These are phyloP conservation scores for Saccharomycopsis sp. DNA, from an alignment of 805 yeast genomes.

Conservation along the genomic window DNA sequence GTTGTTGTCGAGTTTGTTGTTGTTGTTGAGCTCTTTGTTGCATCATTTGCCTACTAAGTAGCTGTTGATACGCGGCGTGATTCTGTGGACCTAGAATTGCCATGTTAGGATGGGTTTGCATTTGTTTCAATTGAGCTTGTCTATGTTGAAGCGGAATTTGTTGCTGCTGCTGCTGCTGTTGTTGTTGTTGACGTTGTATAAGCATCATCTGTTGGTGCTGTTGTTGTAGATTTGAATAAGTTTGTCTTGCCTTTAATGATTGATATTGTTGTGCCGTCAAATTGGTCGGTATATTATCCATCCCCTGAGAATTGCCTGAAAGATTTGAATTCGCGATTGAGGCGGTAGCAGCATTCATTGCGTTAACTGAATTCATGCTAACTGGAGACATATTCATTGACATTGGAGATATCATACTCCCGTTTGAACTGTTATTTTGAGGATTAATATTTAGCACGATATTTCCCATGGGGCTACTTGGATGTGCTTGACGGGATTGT, in stretches of 20 bases:
- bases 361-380: conserved; percentile 10
- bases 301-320: neutral
- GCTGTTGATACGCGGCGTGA: neutral
- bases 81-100: neutral
- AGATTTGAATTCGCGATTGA: conserved; percentile 17
- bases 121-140: too few relatives aligned
- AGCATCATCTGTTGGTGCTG: conserved; percentile 14
- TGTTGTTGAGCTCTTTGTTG: conserved; percentile 2
- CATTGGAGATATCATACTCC: conserved; percentile 1
- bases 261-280: conserved; percentile 11
- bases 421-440: neutral
- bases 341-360: conserved; percentile 20
- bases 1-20: conserved; percentile 1
- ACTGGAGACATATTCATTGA: conserved; percentile 2
- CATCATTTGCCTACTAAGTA: neutral
- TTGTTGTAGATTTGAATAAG: conserved; percentile 9
- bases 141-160: neutral
- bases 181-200: conserved; percentile 23
- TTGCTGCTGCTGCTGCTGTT: conserved; percentile 5
- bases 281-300: conserved; percentile 2
- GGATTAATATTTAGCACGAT: neutral
- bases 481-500: neutral
- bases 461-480: neutral
- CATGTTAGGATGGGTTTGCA: too few relatives aligned
- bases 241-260: conserved; percentile 15